These are phyloP conservation scores for Penicillium nucicola DNA, from an alignment of 495 filamentous ascomycete species.

Conservation along the genomic window DNA sequence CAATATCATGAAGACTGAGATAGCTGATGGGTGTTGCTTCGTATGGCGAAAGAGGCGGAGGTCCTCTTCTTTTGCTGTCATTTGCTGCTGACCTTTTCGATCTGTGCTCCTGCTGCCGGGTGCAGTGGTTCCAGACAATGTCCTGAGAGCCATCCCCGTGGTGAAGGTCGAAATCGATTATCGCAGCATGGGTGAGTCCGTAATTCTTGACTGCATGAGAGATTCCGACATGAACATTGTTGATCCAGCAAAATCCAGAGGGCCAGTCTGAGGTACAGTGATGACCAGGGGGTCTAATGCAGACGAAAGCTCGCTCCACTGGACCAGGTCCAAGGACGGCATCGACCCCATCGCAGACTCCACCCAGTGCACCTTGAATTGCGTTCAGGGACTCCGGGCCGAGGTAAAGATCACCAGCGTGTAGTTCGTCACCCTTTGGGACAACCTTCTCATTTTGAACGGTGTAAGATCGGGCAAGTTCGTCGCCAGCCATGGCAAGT, in stretches of 20 bases:
- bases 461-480: constrained; percentile 58
- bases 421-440: constrained; percentile 16
- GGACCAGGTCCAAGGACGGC: constrained; percentile 63
- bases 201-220: constrained; percentile 79
- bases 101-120: constrained; percentile 63
- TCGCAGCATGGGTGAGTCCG: constrained; percentile 88
- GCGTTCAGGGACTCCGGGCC: constrained; percentile 81
- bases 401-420: constrained; percentile 86
- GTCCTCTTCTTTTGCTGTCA: no score
- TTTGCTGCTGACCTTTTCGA: constrained; percentile 55
- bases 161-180: constrained; percentile 95
- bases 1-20: constrained; percentile 95
- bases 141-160: constrained; percentile 95
- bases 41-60: constrained; percentile 47
- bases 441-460: constrained; percentile 14
- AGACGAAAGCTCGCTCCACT: constrained; percentile 73
- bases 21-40: constrained; percentile 90
- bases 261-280: constrained; percentile 87
- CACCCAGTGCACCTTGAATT: constrained; percentile 83
- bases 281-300: constrained; percentile 83
- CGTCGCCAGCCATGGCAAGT: constrained; percentile 68
- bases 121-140: constrained; percentile 55
- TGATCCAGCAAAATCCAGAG: constrained; percentile 97
- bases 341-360: constrained; percentile 89
- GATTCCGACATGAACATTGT: constrained; percentile 96